phyloP scores from a whole-genome alignment of 345 rosid genomes.

The Euclidium syriacum region DNA sequence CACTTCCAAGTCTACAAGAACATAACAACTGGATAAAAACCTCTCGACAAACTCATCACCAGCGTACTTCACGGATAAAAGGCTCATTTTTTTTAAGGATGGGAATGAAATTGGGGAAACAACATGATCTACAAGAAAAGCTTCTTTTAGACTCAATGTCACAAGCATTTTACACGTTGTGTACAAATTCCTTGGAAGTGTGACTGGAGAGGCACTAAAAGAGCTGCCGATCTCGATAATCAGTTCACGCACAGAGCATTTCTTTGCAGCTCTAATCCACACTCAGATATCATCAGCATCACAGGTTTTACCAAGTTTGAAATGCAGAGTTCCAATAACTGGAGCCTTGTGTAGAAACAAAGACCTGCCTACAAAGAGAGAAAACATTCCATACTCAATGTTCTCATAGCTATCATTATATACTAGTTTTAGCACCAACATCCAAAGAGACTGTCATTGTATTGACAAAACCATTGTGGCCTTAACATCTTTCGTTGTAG shows the following conservation, averaged over 20 bases:
- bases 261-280: background rate
- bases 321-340: background rate
- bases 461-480: slow-evolving; percentile 16
- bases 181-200: background rate
- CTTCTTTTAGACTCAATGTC: background rate
- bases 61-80: background rate
- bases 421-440: background rate
- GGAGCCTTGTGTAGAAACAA: background rate
- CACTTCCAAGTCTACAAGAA: background rate
- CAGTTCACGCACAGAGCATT: background rate
- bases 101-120: background rate
- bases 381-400: background rate
- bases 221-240: background rate
- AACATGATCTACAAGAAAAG: background rate
- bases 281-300: background rate
- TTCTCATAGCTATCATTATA: background rate
- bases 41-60: background rate
- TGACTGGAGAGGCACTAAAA: background rate
- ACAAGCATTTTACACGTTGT: background rate
- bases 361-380: background rate
- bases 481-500: background rate
- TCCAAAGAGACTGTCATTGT: background rate
- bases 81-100: background rate
- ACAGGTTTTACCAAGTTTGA: background rate
- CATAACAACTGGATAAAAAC: background rate